Percentiles rank a stretch among this genome's conserved stretches.
These are phyloP conservation scores for Backusella tuberculispora DNA, from an alignment of 192 early-diverging fungal genomes.

Conservation along the genomic window DNA sequence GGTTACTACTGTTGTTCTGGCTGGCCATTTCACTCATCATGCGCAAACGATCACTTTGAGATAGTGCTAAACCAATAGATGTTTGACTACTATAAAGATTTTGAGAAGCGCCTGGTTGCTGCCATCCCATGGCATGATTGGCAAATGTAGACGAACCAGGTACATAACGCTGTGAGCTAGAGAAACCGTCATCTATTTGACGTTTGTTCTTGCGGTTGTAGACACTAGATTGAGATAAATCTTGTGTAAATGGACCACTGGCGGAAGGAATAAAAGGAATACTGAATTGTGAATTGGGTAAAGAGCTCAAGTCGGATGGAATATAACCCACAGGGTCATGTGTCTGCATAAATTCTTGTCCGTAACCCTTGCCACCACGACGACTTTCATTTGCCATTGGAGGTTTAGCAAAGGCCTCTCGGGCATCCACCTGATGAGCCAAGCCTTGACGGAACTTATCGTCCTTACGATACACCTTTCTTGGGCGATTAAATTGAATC, in stretches of 20 bases:
- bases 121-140: conserved; percentile 36
- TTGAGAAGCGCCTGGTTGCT: conserved; percentile 43
- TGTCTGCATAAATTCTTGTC: conserved; percentile 53
- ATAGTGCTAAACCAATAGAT: conserved; percentile 55
- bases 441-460: conserved; percentile 62
- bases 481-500: conserved; percentile 86
- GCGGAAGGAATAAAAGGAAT: conserved; percentile 59
- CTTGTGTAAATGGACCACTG: conserved; percentile 63
- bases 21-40: conserved; percentile 51
- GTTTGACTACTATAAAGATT: conserved; percentile 63
- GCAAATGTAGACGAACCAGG: conserved; percentile 43
- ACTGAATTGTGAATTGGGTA: conserved; percentile 52
- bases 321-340: conserved; percentile 56
- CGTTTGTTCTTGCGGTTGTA: conserved; percentile 53
- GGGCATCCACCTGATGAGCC: conserved; percentile 60
- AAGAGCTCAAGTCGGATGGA: conserved; percentile 47
- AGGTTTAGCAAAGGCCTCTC: conserved; percentile 59
- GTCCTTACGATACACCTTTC: conserved; percentile 58
- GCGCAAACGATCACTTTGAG: conserved; percentile 59
- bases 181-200: conserved; percentile 9
- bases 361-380: conserved; percentile 49
- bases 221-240: conserved; percentile 58
- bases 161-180: conserved; percentile 32
- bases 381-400: conserved; percentile 58
- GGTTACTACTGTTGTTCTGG: conserved; percentile 34